Evolutionary conservation across 176 grass and related monocot species (phyloP), one percentile per base, ranked within the genome.

Genomic region (Secale cereale): DNA sequence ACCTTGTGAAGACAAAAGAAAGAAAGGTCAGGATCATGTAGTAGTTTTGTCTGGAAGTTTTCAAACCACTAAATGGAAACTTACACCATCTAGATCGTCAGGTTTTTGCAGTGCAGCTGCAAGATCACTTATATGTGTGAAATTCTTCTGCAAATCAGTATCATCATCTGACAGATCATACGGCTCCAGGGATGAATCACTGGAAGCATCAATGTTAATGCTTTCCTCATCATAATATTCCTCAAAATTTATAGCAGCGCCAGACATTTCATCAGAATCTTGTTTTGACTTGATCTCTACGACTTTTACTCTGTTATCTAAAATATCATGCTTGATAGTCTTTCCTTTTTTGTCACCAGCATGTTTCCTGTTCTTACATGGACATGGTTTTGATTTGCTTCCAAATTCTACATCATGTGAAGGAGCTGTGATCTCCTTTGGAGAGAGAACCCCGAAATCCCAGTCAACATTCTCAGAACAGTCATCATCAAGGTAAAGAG

Each of bases 81-180:
- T 95, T 92, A 94, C 96, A 90, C 91, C 88, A 83, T 98, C 91
- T 83, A 83, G 87, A 81, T 98, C 96, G 85, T 98, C 96, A 89
- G 89, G 62, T 91, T 98, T 98, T 81, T 87, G 79, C 41, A 98
- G 65, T 81, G 96, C 93, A 67, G 89, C 78, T 46, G 86, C 87
- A 75, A 98, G 77, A 90, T 94, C 91, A 78, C 64, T 85, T 16
- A 98, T 81, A 79, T 94, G 93, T 81, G 85, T 88, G 81, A 98
- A 95, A 50, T 76, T 78, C 78, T 89, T 94, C 40, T 95, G 85
- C 86, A 95, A 82, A 90, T 95, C 93, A 72, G 78, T 66, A 82
- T 91, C 91, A 87, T 94, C 93, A 41, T 98, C 96, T 80, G 89
- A 92, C 76, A 98, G 77, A 91, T 98, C 96, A 92, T 98, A 98